A percentile compares a stretch with the other conserved stretches of the same genome.
Conservation (phyloP, 345 rosid species). For the Abelmoschus esculentus region DNA sequence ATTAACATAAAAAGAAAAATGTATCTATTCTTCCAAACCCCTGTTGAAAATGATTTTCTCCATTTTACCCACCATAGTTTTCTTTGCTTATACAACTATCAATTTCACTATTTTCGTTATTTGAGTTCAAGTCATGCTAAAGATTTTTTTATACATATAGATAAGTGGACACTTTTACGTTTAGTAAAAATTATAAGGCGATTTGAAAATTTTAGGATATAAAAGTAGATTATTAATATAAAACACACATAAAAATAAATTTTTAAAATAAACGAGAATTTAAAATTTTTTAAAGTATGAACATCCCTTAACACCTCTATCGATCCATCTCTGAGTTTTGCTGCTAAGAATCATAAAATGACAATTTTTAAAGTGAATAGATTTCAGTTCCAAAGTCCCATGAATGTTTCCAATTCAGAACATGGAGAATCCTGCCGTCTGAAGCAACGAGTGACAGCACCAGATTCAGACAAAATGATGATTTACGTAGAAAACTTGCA, state of each 20-base stretch:
- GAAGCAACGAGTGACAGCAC: not conserved
- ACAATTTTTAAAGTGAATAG: not conserved
- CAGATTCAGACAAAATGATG: not conserved
- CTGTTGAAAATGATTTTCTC: not conserved
- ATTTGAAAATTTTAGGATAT: no score
- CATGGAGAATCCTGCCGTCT: not conserved
- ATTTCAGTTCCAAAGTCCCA: not conserved
- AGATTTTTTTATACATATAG: no score
- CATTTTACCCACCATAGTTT: not conserved
- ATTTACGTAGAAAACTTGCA: constrained; percentile 8
- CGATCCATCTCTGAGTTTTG: no score
- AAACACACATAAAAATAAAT: no score
- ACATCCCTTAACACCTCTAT: not conserved
- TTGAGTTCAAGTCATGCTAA: not conserved
- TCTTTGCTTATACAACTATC: not conserved
- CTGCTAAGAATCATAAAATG: not conserved
- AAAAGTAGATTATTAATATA: no score
- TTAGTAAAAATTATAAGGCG: no score
- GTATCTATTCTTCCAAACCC: not conserved
- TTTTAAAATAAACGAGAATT: no score
- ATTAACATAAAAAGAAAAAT: not conserved
- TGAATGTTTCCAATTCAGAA: not conserved
- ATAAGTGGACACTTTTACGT: no score
- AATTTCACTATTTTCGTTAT: not conserved
- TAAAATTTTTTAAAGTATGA: no score